These are phyloP conservation scores for Sarocladium oryzae DNA, from an alignment of 2,329 filamentous ascomycete species.

Conservation along the genomic window DNA sequence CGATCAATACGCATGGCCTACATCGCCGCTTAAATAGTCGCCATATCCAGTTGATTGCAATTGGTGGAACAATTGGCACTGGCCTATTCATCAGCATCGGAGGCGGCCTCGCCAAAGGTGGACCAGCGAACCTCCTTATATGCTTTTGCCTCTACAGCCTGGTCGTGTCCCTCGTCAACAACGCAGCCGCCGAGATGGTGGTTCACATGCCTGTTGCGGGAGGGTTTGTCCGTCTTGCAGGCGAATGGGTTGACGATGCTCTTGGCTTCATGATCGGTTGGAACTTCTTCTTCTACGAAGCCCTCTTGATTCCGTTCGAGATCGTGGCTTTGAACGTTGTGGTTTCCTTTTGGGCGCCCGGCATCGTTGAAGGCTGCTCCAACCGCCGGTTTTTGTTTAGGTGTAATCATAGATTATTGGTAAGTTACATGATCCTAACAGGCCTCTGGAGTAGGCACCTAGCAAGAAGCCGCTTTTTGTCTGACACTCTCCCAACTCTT, in stretches of 20 bases:
- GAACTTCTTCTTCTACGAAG: slow-evolving; percentile 28
- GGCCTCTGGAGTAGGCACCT: not conserved
- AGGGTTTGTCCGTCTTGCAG: slow-evolving; percentile 42
- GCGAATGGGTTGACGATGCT: slow-evolving; percentile 45
- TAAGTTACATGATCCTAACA: not conserved
- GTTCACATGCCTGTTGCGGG: slow-evolving; percentile 39
- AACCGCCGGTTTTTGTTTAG: not conserved
- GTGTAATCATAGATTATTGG: not conserved
- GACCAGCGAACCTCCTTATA: slow-evolving; percentile 34
- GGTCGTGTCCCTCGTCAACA: slow-evolving; percentile 39
- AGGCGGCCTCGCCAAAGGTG: slow-evolving; percentile 32
- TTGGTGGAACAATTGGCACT: slow-evolving; percentile 10
- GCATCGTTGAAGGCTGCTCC: not conserved
- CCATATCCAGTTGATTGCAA: slow-evolving; percentile 25
- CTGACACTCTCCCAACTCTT: slow-evolving; percentile 5
- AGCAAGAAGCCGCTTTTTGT: not conserved
- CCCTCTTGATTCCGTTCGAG: slow-evolving; percentile 26
- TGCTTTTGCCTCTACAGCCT: slow-evolving; percentile 36
- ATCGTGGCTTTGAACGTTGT: slow-evolving; percentile 25
- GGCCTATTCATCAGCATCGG: slow-evolving; percentile 25
- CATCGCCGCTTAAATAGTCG: slow-evolving; percentile 15
- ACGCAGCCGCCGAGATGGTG: slow-evolving; percentile 42
- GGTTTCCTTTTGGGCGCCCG: slow-evolving; percentile 21
- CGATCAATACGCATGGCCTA: not conserved
- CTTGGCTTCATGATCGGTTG: slow-evolving; percentile 33